Percentiles rank a stretch among this genome's conserved stretches.
phyloP scores from a whole-genome alignment of 73 alveolate genomes.

The Tetrahymena borealis region DNA sequence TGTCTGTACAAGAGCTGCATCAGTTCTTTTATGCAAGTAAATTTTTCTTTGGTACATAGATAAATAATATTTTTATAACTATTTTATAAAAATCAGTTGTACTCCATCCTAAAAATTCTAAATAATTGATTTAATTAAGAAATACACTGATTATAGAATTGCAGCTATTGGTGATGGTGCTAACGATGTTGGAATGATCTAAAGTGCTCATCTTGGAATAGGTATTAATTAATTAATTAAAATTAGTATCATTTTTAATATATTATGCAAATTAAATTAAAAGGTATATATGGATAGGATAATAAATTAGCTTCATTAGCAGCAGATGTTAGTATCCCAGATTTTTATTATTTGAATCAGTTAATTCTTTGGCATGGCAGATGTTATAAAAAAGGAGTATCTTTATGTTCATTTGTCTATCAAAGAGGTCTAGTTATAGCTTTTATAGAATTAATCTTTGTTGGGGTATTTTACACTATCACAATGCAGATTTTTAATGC shows the following conservation, averaged over 20 bases:
- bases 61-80: conserved; percentile 23
- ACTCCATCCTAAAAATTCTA: conserved; percentile 60
- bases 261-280: neutral
- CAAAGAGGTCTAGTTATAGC: conserved; percentile 82
- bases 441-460: conserved; percentile 66
- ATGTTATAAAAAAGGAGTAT: conserved; percentile 48
- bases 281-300: conserved; percentile 42
- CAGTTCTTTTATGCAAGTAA: conserved; percentile 60
- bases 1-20: conserved; percentile 52
- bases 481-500: conserved; percentile 88
- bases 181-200: conserved; percentile 51
- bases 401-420: conserved; percentile 67
- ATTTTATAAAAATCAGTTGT: conserved; percentile 24
- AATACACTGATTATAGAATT: conserved; percentile 42
- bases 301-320: conserved; percentile 73
- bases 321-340: conserved; percentile 67
- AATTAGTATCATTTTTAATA: neutral
- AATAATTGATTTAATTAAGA: conserved; percentile 41
- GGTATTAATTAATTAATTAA: conserved; percentile 40
- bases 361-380: conserved; percentile 77
- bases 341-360: conserved; percentile 58
- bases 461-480: conserved; percentile 65
- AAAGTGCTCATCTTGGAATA: conserved; percentile 56
- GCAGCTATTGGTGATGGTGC: conserved; percentile 55
- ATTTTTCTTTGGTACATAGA: conserved; percentile 26